These are phyloP conservation scores for Zymoseptoria brevis DNA, from an alignment of 2,329 filamentous ascomycete species.

Conservation along the genomic window DNA sequence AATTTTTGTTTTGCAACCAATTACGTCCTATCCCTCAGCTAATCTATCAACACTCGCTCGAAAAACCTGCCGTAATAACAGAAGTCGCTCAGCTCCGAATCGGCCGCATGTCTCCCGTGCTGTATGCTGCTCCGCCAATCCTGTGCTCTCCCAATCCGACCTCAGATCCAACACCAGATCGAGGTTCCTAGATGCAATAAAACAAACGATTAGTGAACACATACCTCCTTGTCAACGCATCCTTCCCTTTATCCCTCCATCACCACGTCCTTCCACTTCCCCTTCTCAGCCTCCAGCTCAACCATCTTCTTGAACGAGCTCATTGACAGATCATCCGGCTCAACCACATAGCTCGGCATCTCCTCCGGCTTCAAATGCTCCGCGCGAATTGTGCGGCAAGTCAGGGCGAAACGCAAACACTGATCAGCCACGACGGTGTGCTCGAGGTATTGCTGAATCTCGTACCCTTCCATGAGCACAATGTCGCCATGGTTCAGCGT, in stretches of 20 bases:
- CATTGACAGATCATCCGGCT: constrained; percentile 25
- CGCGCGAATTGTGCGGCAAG: constrained; percentile 45
- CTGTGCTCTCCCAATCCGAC: not conserved
- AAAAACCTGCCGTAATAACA: not conserved
- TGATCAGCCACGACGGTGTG: constrained; percentile 48
- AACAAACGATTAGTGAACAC: not conserved
- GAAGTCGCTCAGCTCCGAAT: not conserved
- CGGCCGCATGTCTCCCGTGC: not conserved
- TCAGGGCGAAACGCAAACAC: constrained; percentile 50
- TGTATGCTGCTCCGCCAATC: not conserved
- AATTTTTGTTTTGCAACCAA: not conserved
- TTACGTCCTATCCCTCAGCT: not conserved
- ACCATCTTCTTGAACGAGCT: constrained; percentile 11
- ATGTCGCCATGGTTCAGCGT: constrained; percentile 56
- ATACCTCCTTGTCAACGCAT: not conserved
- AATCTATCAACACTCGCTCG: not conserved
- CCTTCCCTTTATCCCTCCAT: not conserved
- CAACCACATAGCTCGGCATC: constrained; percentile 32
- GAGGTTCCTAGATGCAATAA: not conserved
- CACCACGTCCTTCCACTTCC: not conserved
- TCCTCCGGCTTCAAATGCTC: constrained; percentile 35
- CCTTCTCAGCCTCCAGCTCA: not conserved
- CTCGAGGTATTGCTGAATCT: constrained; percentile 54
- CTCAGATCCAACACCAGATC: not conserved
- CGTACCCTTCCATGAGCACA: constrained; percentile 53